Conservation (phyloP, 441 rosid species). For the Croton laevigatus region DNA sequence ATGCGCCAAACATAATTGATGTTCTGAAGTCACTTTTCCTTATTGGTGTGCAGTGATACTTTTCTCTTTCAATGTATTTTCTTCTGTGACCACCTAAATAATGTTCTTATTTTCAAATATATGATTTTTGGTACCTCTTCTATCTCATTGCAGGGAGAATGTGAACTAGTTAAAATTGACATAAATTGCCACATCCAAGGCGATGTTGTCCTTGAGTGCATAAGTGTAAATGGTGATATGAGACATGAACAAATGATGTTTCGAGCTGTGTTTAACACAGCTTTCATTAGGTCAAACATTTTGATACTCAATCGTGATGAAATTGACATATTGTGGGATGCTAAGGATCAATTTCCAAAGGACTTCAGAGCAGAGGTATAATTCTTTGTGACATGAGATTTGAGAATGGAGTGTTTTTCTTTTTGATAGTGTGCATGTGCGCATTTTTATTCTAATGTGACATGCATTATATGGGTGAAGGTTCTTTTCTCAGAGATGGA, state of each 20-base stretch:
- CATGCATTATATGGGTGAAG: slow-evolving; percentile 46
- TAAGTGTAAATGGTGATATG: slow-evolving; percentile 74
- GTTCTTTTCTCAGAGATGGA: slow-evolving; percentile 96
- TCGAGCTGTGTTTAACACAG: slow-evolving; percentile 83
- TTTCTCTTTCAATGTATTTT: neutral
- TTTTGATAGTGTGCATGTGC: neutral
- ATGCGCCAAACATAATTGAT: no score
- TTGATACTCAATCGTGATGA: slow-evolving; percentile 92
- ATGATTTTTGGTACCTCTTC: slow-evolving; percentile 16
- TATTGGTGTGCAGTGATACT: neutral
- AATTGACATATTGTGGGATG: slow-evolving; percentile 81
- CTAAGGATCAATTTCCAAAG: slow-evolving; percentile 76
- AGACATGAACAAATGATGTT: slow-evolving; percentile 78
- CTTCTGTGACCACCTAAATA: neutral
- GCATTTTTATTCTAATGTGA: slow-evolving; percentile 25
- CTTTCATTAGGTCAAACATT: slow-evolving; percentile 91
- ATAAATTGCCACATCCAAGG: slow-evolving; percentile 86
- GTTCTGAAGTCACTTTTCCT: slow-evolving; percentile 1
- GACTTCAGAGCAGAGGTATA: slow-evolving; percentile 91
- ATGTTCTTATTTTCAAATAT: slow-evolving; percentile 6
- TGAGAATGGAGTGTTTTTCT: slow-evolving; percentile 13
- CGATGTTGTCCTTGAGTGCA: slow-evolving; percentile 87
- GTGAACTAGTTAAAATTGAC: slow-evolving; percentile 83
- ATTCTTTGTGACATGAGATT: slow-evolving; percentile 21
- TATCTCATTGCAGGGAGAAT: slow-evolving; percentile 62